These are phyloP conservation scores for Solanum pennellii DNA, from an alignment of 257 asterid species.

Conservation along the genomic window DNA sequence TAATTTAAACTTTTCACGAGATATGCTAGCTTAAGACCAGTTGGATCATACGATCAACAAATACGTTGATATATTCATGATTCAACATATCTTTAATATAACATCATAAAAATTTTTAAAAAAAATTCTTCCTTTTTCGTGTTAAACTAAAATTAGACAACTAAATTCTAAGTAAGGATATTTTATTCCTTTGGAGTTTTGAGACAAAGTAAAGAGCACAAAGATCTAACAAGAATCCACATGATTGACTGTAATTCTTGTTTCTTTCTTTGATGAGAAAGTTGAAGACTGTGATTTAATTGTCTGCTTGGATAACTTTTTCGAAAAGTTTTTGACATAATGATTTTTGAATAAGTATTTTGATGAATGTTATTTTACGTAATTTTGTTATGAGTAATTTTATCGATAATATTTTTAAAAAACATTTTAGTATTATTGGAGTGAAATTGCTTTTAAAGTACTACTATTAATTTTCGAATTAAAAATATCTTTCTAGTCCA, in stretches of 20 bases:
- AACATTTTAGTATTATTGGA: not conserved
- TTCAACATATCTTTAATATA: no score
- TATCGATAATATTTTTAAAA: not conserved
- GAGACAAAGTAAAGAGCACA: not conserved
- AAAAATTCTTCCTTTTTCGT: no score
- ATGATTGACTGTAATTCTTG: not conserved
- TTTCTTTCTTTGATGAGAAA: not conserved
- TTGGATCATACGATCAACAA: no score
- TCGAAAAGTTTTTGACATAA: not conserved
- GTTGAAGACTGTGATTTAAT: not conserved
- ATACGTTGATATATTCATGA: no score
- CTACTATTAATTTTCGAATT: not conserved
- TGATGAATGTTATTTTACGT: not conserved
- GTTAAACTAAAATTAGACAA: no score
- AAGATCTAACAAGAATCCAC: not conserved
- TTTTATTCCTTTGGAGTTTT: not conserved
- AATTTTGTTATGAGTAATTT: not conserved
- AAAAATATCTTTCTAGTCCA: not conserved
- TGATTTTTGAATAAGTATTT: not conserved
- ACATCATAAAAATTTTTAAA: no score
- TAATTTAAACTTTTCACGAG: no score
- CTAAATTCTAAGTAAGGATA: not conserved
- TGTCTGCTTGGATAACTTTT: not conserved
- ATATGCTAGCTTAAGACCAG: no score
- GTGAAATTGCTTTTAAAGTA: not conserved